These are phyloP conservation scores for Alnus rubra DNA, from an alignment of 306 rosid genomes.

Conservation along the genomic window DNA sequence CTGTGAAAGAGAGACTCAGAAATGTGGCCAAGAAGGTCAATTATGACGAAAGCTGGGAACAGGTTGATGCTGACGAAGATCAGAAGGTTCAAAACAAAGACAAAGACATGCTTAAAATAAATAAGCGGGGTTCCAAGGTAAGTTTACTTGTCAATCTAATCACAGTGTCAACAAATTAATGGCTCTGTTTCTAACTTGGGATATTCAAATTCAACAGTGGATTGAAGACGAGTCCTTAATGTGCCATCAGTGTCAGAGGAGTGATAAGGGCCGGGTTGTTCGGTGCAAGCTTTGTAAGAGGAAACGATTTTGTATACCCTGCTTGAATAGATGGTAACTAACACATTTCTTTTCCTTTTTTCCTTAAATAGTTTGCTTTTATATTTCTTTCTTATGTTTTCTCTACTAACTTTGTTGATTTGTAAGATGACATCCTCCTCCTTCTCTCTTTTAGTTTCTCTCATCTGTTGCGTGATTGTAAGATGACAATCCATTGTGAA, in stretches of 20 bases:
- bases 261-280: slow-evolving; percentile 71
- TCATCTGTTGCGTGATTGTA: not conserved
- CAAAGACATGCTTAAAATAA: not conserved
- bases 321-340: slow-evolving; percentile 60
- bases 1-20: too few species aligned
- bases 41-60: too few species aligned
- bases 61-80: too few species aligned
- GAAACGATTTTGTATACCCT: slow-evolving; percentile 63
- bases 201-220: slow-evolving; percentile 33
- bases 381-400: not conserved
- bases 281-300: slow-evolving; percentile 47
- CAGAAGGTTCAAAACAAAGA: too few species aligned
- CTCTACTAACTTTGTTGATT: too few species aligned
- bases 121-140: not conserved
- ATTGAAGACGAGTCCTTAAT: slow-evolving; percentile 45
- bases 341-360: not conserved
- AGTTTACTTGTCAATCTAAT: too few species aligned
- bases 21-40: too few species aligned
- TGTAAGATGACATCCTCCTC: too few species aligned
- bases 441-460: not conserved
- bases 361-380: not conserved
- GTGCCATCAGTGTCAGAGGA: slow-evolving; percentile 96
- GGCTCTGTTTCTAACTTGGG: slow-evolving; percentile 17
- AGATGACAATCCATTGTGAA: not conserved
- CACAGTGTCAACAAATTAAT: too few species aligned